A percentile compares a stretch with the other conserved stretches of the same genome.
Evolutionary conservation across 2,329 filamentous ascomycete genomes (phyloP).

Genomic region (Fusarium sp.): DNA sequence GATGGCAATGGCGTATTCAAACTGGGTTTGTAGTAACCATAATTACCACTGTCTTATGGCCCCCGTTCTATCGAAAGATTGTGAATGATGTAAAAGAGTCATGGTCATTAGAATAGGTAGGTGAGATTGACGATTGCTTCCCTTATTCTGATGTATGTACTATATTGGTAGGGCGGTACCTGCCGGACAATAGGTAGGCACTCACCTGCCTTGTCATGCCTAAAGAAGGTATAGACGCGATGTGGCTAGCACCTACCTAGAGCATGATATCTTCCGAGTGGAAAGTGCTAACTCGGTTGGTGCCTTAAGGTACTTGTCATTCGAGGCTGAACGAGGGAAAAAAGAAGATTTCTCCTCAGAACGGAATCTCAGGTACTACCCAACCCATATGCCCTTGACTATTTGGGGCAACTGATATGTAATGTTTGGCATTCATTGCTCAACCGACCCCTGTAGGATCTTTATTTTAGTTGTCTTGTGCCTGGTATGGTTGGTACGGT

Average conservation of each 20-base stretch:
- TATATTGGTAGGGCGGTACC: too few species aligned
- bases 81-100: conserved; percentile 4
- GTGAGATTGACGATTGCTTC: too few species aligned
- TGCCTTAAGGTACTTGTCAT: too few species aligned
- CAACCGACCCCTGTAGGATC: neutral
- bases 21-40: conserved; percentile 15
- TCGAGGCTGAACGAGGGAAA: neutral
- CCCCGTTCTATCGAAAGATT: conserved; percentile 21
- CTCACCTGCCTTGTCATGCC: neutral
- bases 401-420: conserved; percentile 3
- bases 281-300: too few species aligned
- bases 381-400: neutral
- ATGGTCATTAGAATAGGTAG: neutral
- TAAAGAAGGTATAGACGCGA: neutral
- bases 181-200: neutral
- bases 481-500: conserved; percentile 8
- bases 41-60: conserved; percentile 1
- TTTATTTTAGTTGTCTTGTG: neutral
- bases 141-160: too few species aligned
- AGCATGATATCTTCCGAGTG: too few species aligned
- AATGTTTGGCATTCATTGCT: conserved; percentile 3
- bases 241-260: too few species aligned
- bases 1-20: conserved; percentile 26
- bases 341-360: neutral
- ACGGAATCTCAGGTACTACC: neutral